Evolutionary conservation across 345 rosid genomes (phyloP), one percentile per base, ranked within the genome.

Genomic region (Eucalyptus victrix): DNA sequence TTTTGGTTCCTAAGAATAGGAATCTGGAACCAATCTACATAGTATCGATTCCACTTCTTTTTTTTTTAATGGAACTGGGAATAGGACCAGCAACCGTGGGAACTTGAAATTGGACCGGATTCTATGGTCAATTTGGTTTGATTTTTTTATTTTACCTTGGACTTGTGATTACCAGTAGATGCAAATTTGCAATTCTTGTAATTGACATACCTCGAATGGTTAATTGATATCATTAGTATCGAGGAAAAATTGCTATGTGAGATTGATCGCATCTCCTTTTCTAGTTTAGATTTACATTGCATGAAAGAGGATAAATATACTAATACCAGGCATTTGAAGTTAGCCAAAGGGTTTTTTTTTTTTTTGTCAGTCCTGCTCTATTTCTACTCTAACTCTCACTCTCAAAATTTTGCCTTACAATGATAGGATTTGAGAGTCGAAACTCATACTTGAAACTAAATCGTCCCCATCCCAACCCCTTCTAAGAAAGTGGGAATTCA

Each of bases 351-450:
- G 51, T 49, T 49, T 49, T 2, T 49, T 14, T 49, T 49, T 14
- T 14, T 49, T 49, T 14, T 14, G 2, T 49, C 6, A 6, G 0
- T 49, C 2, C 0, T 49, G 0, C 6, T 49, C 1, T 5, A 15
- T 5, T 49, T 3, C 2, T 49, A 15, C 0, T 49, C 0, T 13
- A 49, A 49, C 7, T 49, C 15, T 49, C 0, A 50, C 4, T 50
- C 4, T 50, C 21, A 16, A 1, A 50, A 3, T 50, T 50, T 50
- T 50, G 0, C 21, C 54, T 7, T 17, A 1, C 1, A 17, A 16
- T 51, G 1, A 17, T 51, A 51, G 54, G 8, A 2, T 1, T 0
- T 51, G 7, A 6, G 4, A 51, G 4, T 51, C 0, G 54, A 51
- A 51, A 51, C 21, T 2, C 8, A 51, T 19, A 51, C 8, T 51